phyloP scores from a whole-genome alignment of 495 filamentous ascomycete species.

The Podospora anserina region DNA sequence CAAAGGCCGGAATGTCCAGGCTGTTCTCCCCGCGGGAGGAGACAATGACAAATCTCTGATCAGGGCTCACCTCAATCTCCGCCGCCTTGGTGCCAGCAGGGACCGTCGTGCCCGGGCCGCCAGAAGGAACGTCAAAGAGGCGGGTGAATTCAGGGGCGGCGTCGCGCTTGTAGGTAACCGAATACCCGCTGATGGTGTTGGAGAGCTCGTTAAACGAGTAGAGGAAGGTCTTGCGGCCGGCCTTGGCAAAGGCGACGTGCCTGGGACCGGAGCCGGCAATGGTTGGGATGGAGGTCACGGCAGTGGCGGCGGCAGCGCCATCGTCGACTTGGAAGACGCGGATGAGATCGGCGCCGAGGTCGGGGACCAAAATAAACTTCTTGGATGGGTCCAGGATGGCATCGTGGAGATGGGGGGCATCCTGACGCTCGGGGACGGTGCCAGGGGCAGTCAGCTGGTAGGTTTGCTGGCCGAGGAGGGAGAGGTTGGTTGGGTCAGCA shows the following conservation, averaged over 20 bases:
- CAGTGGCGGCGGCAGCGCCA: conserved; percentile 33
- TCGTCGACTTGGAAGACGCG: conserved; percentile 57
- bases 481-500: conserved; percentile 30
- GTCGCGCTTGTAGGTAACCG: conserved; percentile 49
- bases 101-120: conserved; percentile 37
- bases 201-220: conserved; percentile 64
- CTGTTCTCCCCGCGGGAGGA: conserved; percentile 59
- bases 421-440: conserved; percentile 55
- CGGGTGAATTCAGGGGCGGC: conserved; percentile 42
- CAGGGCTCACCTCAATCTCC: conserved; percentile 59
- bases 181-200: conserved; percentile 55
- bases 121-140: conserved; percentile 42
- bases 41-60: conserved; percentile 57
- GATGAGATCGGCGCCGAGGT: conserved; percentile 66
- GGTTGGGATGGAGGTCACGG: conserved; percentile 33
- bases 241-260: conserved; percentile 60
- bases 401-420: conserved; percentile 66
- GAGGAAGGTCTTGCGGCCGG: conserved; percentile 47
- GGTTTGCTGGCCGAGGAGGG: conserved; percentile 46
- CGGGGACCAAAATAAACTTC: conserved; percentile 62
- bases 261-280: conserved; percentile 60
- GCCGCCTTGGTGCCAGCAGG: conserved; percentile 48
- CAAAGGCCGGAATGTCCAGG: conserved; percentile 48
- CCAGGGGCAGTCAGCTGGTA: conserved; percentile 51
- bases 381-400: conserved; percentile 65